Base-by-base conservation (phyloP, 352 stramenopile genomes). In the Phytopythium cucurbitacearum region DNA sequence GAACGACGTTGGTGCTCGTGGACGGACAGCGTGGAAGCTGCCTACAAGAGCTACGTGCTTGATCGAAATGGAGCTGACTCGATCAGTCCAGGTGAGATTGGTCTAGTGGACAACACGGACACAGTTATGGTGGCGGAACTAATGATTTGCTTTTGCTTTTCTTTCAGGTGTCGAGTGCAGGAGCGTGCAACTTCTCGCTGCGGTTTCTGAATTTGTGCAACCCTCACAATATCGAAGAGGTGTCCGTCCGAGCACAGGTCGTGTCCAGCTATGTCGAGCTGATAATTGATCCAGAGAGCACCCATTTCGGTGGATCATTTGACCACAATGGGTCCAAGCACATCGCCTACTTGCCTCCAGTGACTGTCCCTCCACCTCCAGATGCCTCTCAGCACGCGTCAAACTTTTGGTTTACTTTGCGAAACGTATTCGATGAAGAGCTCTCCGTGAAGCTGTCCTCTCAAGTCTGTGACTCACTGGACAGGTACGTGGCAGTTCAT, bases 361-460 rank as follows among this genome's bases (percentile, higher is more conserved):
- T 94, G 3, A 85, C 75, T 6, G 70, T 94, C 5, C 86, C 86
- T 16, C 78, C 83, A 21, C 60, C 66, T 10, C 57, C 70, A 15
- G 82, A 94, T 44, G 52, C 62, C 21, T 60, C 67, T n/a, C 72
- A 60, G 2, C 62, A 85, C 15, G 77, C 73, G 45, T 73, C 75
- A 4, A 92, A 72, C 56, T 91, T 94, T 48, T 91, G 86, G 86
- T 91, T 93, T 57, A 87, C 79, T 13, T 41, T 95, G 16, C 77
- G 73, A 51, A 95, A 95, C 57, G 73, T 95, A 33, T 94, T 89
- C 59, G 86, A 95, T 45, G 82, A 93, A 73, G 84, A 92, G 15
- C 53, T 95, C 42, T 76, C 53, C 35, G 73, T 95, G 21, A 83
- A 82, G 41, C 53, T 92, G 10, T 73, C 72, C 3, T 71, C 77